Evolutionary conservation across 2,329 filamentous ascomycete genomes (phyloP), one percentile per base, ranked within the genome.

Genomic region (Paraconiothyrium sp.): DNA sequence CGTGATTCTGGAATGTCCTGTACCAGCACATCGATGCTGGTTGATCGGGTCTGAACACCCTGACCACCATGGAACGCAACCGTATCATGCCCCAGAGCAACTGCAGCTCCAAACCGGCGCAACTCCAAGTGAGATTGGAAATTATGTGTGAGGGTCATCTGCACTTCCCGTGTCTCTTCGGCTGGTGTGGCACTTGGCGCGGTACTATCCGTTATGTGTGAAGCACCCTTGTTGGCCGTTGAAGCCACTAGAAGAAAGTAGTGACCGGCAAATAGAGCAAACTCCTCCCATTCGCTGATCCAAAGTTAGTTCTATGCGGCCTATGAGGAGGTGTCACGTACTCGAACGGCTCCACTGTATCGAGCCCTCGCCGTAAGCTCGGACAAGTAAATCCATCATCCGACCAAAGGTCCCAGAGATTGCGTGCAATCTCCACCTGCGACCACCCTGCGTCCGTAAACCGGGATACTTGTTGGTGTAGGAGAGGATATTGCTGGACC

Each of bases 321-420:
- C 35, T 11, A 43, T 10, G n/a, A 32, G 14, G 24, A 34, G 43
- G 7, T 20, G 9, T 24, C 2, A 47, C 54, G 16, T n/a, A 56
- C 54, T 98, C 94, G 73, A 98, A 97, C 0, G 90, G 88, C 72
- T 97, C 94, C 16, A 93, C 78, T 0, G 80, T 73, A 68, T 97
- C 90, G 14, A 97, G 79, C 11, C 80, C 80, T 39, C 75, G 80
- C 65, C 92, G 86, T 63, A 92, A 85, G 1, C 83, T 78, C 1
- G 84, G 72, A 6, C 82, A 83, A 22, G 97, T 79, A 75, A 94
- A 94, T 2, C 80, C 73, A 14, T 88, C 82, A 66, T 91, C 88
- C 11, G 85, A 88, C 94, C 94, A 97, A 0, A 93, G 82, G 58
- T 93, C 86, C 92, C 94, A 97, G 11, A 97, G 82, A 69, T 89